These are phyloP conservation scores for Kodamaea neixiangensis DNA, from an alignment of 805 yeast genomes.

Conservation along the genomic window DNA sequence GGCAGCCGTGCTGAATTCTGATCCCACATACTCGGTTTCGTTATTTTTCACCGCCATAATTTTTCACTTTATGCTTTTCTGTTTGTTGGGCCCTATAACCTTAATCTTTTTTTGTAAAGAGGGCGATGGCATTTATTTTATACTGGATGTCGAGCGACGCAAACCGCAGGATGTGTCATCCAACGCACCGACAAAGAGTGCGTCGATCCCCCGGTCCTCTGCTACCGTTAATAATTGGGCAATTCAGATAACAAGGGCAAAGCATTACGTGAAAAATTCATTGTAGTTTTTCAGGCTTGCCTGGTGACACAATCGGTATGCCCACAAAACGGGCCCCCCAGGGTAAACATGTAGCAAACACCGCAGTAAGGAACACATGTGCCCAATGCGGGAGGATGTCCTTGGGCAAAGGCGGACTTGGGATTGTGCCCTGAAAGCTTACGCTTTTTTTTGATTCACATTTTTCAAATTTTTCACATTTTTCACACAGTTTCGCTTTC, in stretches of 20 bases:
- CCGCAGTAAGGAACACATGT: neutral
- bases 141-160: neutral
- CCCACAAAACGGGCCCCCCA: neutral
- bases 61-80: neutral
- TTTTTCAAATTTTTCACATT: neutral
- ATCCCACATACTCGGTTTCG: neutral
- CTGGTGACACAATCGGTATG: neutral
- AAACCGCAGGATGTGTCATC: neutral
- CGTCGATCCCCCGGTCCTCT: neutral
- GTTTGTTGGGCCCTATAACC: neutral
- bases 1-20: neutral
- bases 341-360: neutral
- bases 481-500: neutral
- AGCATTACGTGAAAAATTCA: neutral
- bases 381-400: neutral
- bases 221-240: neutral
- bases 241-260: neutral
- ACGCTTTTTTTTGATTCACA: neutral
- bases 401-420: neutral
- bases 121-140: neutral
- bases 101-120: neutral
- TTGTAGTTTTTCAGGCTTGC: neutral
- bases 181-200: neutral
- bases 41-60: constrained; percentile 2
- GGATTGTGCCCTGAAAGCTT: neutral